These are phyloP conservation scores for Hirsutella rhossiliensis DNA, from an alignment of 2,329 filamentous ascomycete species.

Conservation along the genomic window DNA sequence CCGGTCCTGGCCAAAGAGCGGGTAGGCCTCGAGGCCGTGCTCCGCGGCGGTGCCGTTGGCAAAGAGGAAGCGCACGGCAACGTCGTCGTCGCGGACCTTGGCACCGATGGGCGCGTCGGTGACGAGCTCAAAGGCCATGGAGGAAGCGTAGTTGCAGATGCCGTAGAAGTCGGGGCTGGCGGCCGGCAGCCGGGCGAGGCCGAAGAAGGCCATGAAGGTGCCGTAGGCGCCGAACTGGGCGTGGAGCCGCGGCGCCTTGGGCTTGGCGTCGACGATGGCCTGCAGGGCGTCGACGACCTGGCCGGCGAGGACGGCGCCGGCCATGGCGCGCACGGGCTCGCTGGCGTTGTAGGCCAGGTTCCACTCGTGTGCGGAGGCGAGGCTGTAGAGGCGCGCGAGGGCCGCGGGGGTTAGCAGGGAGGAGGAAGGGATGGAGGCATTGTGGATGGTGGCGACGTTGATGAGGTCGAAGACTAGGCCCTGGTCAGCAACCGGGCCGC, in stretches of 20 bases:
- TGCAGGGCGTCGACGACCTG: constrained; percentile 42
- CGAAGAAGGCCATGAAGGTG: constrained; percentile 52
- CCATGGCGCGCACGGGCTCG: constrained; percentile 50
- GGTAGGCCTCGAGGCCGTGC: constrained; percentile 39
- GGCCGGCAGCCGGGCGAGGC: constrained; percentile 37
- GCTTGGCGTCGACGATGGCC: constrained; percentile 30
- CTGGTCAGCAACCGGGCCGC: background rate
- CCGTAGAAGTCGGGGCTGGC: constrained; percentile 55
- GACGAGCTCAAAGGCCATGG: constrained; percentile 66
- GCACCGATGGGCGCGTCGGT: constrained; percentile 40
- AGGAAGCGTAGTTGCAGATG: constrained; percentile 72
- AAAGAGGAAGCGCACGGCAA: constrained; percentile 50
- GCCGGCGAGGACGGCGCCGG: constrained; percentile 43
- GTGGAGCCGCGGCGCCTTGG: constrained; percentile 27
- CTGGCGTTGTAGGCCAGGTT: constrained; percentile 70
- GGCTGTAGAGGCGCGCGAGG: constrained; percentile 52
- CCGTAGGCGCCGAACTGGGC: constrained; percentile 51
- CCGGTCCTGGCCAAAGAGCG: constrained; percentile 46
- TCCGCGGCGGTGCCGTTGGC: constrained; percentile 42
- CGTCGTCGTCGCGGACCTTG: constrained; percentile 30
- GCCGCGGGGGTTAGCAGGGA: constrained; percentile 47
- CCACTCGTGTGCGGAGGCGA: constrained; percentile 73
- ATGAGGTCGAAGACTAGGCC: constrained; percentile 43
- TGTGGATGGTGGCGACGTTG: constrained; percentile 49
- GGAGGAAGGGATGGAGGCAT: constrained; percentile 43